Percentiles rank a stretch among this genome's conserved stretches.
Conservation (phyloP, 768 basidiomycete genomes). For the Mycena olivaceomarginata region DNA sequence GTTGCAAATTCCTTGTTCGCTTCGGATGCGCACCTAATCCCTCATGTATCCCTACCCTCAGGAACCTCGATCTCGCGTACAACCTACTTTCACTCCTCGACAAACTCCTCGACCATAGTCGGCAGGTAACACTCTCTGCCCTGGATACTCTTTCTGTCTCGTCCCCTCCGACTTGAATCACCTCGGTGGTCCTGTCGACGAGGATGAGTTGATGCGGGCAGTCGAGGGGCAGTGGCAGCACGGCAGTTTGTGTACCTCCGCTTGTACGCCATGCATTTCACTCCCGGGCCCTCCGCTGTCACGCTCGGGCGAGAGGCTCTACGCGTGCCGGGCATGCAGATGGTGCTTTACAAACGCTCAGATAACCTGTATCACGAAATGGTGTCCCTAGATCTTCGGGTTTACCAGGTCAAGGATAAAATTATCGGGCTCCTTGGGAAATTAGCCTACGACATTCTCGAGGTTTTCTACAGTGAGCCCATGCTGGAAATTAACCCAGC, state of each 20-base stretch:
- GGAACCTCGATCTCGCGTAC: not conserved
- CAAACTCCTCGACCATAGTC: not conserved
- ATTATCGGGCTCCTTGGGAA: no score
- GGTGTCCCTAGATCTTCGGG: not conserved
- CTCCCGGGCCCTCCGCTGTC: not conserved
- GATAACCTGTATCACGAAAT: not conserved
- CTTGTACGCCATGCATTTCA: not conserved
- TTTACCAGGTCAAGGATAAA: no score
- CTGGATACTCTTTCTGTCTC: not conserved
- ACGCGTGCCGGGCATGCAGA: constrained; percentile 13
- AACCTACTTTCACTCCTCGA: constrained; percentile 12
- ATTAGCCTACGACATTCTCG: no score
- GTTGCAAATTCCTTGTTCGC: not conserved
- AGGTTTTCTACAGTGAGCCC: no score
- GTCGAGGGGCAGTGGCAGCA: constrained; percentile 14
- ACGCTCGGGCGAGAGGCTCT: constrained; percentile 5
- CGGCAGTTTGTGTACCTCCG: constrained; percentile 12
- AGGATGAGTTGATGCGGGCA: constrained; percentile 4
- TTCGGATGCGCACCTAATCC: not conserved
- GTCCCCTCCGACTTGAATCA: not conserved
- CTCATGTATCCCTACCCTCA: constrained; percentile 9
- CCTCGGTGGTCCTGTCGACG: not conserved
- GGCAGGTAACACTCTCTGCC: not conserved
- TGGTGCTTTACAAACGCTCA: not conserved
- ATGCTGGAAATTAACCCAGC: no score